Percentiles rank a stretch among this genome's conserved stretches.
Conservation (phyloP, 2,329 filamentous ascomycete genomes). For the Apiospora sp. region DNA sequence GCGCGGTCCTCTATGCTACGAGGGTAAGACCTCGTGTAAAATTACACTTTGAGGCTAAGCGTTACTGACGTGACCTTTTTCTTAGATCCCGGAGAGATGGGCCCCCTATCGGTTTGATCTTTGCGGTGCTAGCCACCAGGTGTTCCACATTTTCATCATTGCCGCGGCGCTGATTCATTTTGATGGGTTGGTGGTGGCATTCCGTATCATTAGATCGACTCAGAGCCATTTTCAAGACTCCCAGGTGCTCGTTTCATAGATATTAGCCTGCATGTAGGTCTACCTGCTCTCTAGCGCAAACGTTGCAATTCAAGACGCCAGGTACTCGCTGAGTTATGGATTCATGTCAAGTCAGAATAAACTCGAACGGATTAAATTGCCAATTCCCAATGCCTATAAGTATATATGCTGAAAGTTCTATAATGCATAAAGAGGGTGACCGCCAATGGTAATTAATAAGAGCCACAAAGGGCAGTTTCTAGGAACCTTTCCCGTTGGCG, state of each 20-base stretch:
- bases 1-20: not conserved
- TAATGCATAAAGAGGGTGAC: not conserved
- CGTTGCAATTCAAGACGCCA: not conserved
- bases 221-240: not conserved
- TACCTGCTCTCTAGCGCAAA: not conserved
- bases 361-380: not conserved
- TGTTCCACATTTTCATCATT: constrained; percentile 41
- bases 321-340: not conserved
- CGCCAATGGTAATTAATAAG: not conserved
- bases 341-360: not conserved
- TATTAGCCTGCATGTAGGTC: not conserved
- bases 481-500: not conserved
- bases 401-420: not conserved
- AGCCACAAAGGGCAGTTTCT: not conserved
- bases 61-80: not conserved
- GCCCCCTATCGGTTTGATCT: constrained; percentile 35
- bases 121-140: constrained; percentile 39
- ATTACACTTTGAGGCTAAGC: not conserved
- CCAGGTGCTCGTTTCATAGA: not conserved
- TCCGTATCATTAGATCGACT: constrained; percentile 61
- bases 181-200: constrained; percentile 33
- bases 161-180: constrained; percentile 36
- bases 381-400: not conserved
- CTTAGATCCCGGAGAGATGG: constrained; percentile 39
- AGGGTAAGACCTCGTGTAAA: constrained; percentile 2